Percentiles rank a stretch among this genome's conserved stretches.
Evolutionary conservation across 192 early-diverging fungal genomes (phyloP).

Genomic region (Backusella psychrophila): DNA sequence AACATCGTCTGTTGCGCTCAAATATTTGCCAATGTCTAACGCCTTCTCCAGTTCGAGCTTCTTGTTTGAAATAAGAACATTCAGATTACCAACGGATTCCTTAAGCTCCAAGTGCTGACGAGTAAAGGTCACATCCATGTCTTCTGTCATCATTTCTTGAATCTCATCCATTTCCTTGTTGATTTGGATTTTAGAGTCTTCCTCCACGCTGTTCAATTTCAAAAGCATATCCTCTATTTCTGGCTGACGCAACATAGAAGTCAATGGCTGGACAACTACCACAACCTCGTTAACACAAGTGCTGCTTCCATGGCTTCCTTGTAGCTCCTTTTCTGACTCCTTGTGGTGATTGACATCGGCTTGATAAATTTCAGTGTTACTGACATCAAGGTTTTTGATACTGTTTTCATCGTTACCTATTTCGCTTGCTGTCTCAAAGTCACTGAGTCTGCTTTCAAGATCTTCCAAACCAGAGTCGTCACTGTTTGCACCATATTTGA

Average conservation of each 20-base stretch:
- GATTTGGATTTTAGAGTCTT: conserved; percentile 4
- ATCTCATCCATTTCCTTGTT: neutral
- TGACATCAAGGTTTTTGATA: neutral
- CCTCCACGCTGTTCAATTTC: conserved; percentile 4
- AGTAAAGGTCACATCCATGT: conserved; percentile 22
- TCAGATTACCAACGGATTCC: conserved; percentile 21
- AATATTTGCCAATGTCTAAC: conserved; percentile 27
- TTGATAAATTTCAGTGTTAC: neutral
- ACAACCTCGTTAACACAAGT: neutral
- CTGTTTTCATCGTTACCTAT: neutral
- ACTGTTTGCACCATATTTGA: neutral
- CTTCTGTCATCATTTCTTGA: conserved; percentile 2
- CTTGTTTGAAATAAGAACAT: conserved; percentile 28
- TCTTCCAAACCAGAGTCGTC: conserved; percentile 1
- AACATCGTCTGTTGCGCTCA: conserved; percentile 33
- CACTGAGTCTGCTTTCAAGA: neutral
- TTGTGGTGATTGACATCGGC: neutral
- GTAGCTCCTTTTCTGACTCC: neutral
- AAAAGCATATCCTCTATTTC: conserved; percentile 13
- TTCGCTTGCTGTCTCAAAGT: neutral
- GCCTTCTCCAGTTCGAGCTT: conserved; percentile 28
- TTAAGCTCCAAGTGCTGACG: conserved; percentile 35
- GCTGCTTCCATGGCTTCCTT: neutral
- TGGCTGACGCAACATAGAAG: conserved; percentile 10
- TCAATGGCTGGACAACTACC: neutral